Conservation (phyloP, 495 filamentous ascomycete species). For the Xylaria acuta region DNA sequence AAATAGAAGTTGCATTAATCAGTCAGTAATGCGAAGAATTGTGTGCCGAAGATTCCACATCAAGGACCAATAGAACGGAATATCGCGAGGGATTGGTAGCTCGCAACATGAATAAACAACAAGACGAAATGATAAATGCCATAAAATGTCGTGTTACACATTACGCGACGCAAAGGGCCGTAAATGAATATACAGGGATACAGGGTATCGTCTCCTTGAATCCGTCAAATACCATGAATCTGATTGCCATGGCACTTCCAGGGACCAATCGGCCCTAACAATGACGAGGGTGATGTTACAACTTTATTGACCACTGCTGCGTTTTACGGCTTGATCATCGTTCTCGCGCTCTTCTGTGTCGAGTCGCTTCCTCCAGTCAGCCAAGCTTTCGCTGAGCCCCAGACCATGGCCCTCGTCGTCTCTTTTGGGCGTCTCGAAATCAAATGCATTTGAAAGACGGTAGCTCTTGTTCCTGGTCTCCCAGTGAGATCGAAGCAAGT, state of each 20-base stretch:
- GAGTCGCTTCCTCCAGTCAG: conserved; percentile 76
- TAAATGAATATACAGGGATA: conserved; percentile 31
- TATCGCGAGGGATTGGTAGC: not conserved
- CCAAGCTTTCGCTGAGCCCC: conserved; percentile 70
- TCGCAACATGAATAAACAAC: conserved; percentile 15
- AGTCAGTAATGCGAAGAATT: conserved; percentile 20
- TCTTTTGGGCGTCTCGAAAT: conserved; percentile 70
- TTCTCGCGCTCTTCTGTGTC: conserved; percentile 63
- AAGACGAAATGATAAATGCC: conserved; percentile 27
- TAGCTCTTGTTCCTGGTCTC: conserved; percentile 95
- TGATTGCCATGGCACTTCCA: not conserved
- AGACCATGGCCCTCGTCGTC: conserved; percentile 52
- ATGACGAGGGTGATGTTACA: conserved; percentile 12
- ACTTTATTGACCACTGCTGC: conserved; percentile 18
- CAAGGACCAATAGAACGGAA: not conserved
- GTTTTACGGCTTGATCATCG: conserved; percentile 25
- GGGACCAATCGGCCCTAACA: not conserved
- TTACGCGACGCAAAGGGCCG: conserved; percentile 26
- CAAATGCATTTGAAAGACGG: conserved; percentile 82
- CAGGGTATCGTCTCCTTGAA: conserved; percentile 30
- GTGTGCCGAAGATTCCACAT: not conserved
- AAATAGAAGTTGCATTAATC: conserved; percentile 20
- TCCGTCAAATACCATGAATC: conserved; percentile 24
- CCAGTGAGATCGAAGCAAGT: conserved; percentile 88
- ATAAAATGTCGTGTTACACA: conserved; percentile 33